Percentiles rank a stretch among this genome's conserved stretches.
These are phyloP conservation scores for Pyrus bretschneideri DNA, from an alignment of 306 rosid species.

Conservation along the genomic window DNA sequence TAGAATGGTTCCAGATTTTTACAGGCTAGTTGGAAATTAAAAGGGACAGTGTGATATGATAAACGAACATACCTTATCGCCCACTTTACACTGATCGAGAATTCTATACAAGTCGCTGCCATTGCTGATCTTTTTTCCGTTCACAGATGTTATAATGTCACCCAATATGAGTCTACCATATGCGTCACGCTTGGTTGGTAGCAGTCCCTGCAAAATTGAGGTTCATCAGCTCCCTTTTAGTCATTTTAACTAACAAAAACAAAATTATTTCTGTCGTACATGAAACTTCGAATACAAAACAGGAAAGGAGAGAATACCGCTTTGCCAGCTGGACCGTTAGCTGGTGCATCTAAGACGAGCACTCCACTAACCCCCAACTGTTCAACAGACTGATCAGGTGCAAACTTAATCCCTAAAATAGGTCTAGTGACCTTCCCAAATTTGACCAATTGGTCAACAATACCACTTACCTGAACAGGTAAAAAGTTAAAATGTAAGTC, in stretches of 20 bases:
- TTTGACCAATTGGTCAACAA: constrained; percentile 91
- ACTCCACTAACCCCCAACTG: constrained; percentile 95
- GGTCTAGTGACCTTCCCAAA: constrained; percentile 99
- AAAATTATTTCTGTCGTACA: background rate
- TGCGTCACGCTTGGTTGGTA: constrained; percentile 80
- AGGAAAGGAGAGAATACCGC: constrained; percentile 43
- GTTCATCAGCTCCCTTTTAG: constrained; percentile 5
- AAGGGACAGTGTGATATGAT: background rate
- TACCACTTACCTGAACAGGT: constrained; percentile 65
- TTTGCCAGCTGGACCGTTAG: constrained; percentile 94
- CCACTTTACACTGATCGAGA: constrained; percentile 94
- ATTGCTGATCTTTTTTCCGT: constrained; percentile 67
- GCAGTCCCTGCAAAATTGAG: constrained; percentile 58
- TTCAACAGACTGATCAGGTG: constrained; percentile 98
- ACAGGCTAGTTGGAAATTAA: background rate
- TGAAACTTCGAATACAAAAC: background rate
- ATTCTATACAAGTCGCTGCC: constrained; percentile 98
- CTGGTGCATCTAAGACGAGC: constrained; percentile 92
- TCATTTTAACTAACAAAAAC: constrained; percentile 5
- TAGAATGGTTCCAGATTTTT: background rate
- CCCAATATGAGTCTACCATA: constrained; percentile 95
- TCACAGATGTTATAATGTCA: constrained; percentile 88
- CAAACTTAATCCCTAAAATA: constrained; percentile 92
- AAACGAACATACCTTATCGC: constrained; percentile 59
- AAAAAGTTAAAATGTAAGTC: constrained; percentile 1